Base-by-base conservation (phyloP, 768 basidiomycete genomes). In the Mycena vulgaris region DNA sequence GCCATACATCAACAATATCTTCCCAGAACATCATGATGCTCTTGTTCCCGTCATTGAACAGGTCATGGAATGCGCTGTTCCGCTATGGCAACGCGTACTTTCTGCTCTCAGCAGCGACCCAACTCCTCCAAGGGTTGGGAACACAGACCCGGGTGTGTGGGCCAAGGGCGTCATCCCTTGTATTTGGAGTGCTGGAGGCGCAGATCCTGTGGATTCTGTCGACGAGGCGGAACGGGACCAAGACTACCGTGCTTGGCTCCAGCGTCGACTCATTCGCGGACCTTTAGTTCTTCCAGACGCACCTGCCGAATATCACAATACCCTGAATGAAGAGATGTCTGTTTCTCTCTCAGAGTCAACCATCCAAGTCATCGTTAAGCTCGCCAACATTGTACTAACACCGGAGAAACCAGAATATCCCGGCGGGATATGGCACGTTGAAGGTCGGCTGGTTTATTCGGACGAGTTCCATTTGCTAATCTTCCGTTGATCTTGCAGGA, bases 321-420 rank as follows among this genome's bases (percentile, higher is more conserved):
- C 16, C 21, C 23, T 70, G 23, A 9, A 42, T 3, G 5, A 27
- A 11, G 23, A 59, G 6, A n/a, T n/a, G 19, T 39, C 56, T 19
- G 58, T 60, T 33, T 60, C 55, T 30, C 57, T 70, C 31, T 16
- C 52, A 17, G 48, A 48, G 8, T 33, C 58, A 3, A 58, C 77
- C 47, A 72, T 82, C 1, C 80, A 81, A 40, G 82, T 86, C 52
- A 80, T 78, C 39, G 83, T 87, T 35, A 87, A 85, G 75, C 74
- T 85, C 11, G 75, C 84, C 3, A 82, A 78, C 47, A 80, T 81
- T 53, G 51, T 74, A 62, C 61, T 83, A 55, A 82, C 80, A 0
- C 82, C 83, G 17, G 80, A 83, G 27, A 78, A 80, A 55, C 83
- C 83, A 0, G 69, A 74, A 6, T 83, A 83, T 71, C 68, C 62